Evolutionary conservation across 129 eudicot species (phyloP).

Genomic region (Pulicaria dysenterica): DNA sequence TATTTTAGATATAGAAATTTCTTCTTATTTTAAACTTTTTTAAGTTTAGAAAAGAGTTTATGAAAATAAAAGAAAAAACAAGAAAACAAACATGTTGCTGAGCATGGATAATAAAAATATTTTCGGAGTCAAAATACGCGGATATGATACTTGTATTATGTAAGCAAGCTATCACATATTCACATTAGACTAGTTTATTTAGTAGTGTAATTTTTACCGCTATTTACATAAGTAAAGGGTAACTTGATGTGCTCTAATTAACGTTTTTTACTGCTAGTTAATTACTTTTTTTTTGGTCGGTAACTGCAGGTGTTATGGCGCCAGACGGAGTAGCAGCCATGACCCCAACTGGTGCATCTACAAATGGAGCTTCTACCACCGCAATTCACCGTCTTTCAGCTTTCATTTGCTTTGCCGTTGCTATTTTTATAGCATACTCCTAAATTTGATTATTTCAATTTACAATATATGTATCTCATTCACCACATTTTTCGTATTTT

Average conservation of each 20-base stretch:
- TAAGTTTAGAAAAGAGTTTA: no score
- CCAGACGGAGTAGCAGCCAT: constrained; percentile 19
- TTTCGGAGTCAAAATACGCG: no score
- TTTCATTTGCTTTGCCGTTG: constrained; percentile 33
- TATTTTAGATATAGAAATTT: no score
- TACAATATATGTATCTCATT: constrained; percentile 22
- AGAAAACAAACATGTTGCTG: no score
- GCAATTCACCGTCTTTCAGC: constrained; percentile 31
- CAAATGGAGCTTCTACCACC: constrained; percentile 33
- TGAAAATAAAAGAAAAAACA: no score
- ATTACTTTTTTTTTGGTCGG: neutral
- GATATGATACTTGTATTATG: no score
- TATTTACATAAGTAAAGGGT: no score
- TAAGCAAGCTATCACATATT: no score
- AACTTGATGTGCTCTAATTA: neutral
- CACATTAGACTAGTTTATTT: no score
- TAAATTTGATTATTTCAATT: constrained; percentile 29
- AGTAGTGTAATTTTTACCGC: no score
- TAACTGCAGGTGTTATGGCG: constrained; percentile 24
- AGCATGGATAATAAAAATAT: no score
- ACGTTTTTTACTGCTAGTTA: neutral
- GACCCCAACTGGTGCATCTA: constrained; percentile 20
- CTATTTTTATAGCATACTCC: constrained; percentile 42
- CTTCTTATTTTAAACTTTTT: no score
- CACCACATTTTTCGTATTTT: constrained; percentile 35